Base-by-base conservation (phyloP, 139 green algal genomes). In the Chlorella vulgaris region DNA sequence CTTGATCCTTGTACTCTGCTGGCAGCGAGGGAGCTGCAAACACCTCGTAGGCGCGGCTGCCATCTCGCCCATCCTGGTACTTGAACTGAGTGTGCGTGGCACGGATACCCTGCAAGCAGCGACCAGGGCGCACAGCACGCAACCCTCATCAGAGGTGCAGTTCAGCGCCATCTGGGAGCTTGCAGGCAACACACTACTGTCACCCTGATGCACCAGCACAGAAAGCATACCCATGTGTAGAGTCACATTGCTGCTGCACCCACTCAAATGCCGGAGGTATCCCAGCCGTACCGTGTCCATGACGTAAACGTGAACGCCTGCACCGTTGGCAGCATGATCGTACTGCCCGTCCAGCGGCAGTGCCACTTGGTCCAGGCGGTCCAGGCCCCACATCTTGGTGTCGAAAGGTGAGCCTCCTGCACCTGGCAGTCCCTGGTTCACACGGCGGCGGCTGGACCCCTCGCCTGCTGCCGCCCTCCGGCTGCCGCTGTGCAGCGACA, bases 241-340 rank as follows among this genome's bases (percentile, higher is more conserved):
- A n/a, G n/a, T n/a, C n/a, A n/a, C n/a, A n/a, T n/a, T n/a, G n/a
- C n/a, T n/a, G n/a, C n/a, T 31, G 31, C 29, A 42, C 31, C 29
- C 2, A 42, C n/a, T n/a, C n/a, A n/a, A n/a, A n/a, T n/a, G n/a
- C n/a, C n/a, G n/a, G n/a, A n/a, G n/a, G n/a, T 42, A 31, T 18
- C 5, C 40, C 40, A 38, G 47, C 31, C 21, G 15, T 50, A 83
- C 77, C 58, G 92, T 96, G 85, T 96, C 92, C 26, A 96, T 47
- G 3, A 96, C 63, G 80, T 96, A 96, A 7, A 91, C 89, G 31
- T 94, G 85, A 21, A 96, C 87, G 18, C 87, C 89, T 5, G 73
- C 87, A 7, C 89, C 90, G 65, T 85, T 62, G 73, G 50, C 74
- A 18, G 78, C 74, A 63, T 90, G 91, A 10, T 85, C 40, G 69